phyloP scores from a whole-genome alignment of 257 asterid genomes.

The Solanum neorickii region DNA sequence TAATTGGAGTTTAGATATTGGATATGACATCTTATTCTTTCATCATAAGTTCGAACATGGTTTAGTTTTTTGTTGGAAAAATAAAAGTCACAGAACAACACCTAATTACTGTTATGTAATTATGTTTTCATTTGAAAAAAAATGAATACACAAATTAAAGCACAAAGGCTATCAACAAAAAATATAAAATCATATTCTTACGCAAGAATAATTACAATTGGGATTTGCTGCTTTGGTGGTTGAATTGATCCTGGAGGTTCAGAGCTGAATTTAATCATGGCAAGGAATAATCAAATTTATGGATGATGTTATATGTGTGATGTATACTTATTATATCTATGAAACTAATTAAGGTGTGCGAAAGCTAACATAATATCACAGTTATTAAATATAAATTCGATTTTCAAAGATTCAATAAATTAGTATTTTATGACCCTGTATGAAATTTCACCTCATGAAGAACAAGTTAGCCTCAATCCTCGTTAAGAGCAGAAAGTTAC shows the following conservation, averaged over 20 bases:
- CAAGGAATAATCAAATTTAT: neutral
- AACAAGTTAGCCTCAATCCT: neutral
- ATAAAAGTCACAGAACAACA: neutral
- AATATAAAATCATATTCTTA: neutral
- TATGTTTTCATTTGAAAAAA: neutral
- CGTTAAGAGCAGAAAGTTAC: no score
- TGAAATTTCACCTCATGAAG: neutral
- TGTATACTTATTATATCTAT: neutral
- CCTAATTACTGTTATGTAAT: neutral
- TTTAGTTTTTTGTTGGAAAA: neutral
- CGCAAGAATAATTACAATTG: neutral
- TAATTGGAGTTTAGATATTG: neutral
- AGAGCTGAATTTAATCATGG: neutral
- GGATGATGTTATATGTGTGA: neutral
- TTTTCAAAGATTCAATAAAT: no score
- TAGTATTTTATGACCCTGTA: no score
- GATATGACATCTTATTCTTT: neutral
- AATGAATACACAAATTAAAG: neutral
- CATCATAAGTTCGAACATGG: neutral
- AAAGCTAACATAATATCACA: fast-evolving
- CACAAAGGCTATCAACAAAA: neutral
- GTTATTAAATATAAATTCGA: no score
- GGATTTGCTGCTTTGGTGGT: neutral
- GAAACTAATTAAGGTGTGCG: no score
- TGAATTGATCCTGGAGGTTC: neutral